Evolutionary conservation across 108 stramenopile species (phyloP).

Genomic region (Conticribra weissflogii): DNA sequence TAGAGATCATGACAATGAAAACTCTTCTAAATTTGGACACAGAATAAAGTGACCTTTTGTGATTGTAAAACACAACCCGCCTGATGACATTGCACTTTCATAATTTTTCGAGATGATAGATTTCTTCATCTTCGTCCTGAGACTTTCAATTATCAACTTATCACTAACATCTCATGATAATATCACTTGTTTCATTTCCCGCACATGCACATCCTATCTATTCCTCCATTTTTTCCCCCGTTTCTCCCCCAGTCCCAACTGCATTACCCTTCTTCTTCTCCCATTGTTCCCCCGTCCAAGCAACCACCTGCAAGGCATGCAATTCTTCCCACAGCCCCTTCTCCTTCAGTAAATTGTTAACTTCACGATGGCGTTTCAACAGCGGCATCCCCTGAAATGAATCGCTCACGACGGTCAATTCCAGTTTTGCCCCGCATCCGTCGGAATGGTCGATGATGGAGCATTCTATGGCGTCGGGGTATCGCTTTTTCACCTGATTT

Average conservation of each 20-base stretch:
- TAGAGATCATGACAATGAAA: too few relatives aligned
- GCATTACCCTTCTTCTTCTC: constrained; percentile 53
- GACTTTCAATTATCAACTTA: too few relatives aligned
- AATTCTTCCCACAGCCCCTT: constrained; percentile 64
- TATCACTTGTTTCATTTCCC: not conserved
- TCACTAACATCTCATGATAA: not conserved
- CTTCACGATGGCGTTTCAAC: constrained; percentile 75
- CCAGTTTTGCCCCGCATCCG: constrained; percentile 56
- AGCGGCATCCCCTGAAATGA: constrained; percentile 60
- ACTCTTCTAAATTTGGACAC: too few relatives aligned
- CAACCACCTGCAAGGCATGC: constrained; percentile 80
- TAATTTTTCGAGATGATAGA: too few relatives aligned
- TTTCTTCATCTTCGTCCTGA: too few relatives aligned
- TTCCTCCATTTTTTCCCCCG: constrained; percentile 3
- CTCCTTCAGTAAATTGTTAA: constrained; percentile 65
- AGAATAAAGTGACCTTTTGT: too few relatives aligned
- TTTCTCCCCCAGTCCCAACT: not conserved
- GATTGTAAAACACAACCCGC: too few relatives aligned
- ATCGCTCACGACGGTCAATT: constrained; percentile 39
- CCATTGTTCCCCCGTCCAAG: constrained; percentile 83
- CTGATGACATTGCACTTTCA: too few relatives aligned
- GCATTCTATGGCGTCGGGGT: constrained; percentile 42
- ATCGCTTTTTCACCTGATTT: constrained; percentile 41
- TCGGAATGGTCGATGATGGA: constrained; percentile 50
- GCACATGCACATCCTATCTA: not conserved